These are phyloP conservation scores for Saccharomycopsis fibuligera DNA, from an alignment of 805 yeast genomes.

Conservation along the genomic window DNA sequence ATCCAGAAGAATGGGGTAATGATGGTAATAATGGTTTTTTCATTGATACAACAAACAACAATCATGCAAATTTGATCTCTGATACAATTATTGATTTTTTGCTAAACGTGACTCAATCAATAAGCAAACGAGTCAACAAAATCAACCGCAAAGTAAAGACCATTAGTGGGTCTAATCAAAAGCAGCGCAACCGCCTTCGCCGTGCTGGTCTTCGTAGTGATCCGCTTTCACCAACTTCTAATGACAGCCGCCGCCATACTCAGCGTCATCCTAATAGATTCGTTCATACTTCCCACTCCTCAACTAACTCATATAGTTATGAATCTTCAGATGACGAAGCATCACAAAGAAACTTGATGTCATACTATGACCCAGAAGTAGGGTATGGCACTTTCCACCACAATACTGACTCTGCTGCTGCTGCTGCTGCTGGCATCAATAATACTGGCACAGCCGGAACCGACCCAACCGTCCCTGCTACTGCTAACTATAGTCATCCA, in stretches of 20 bases:
- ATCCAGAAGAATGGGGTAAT: slow-evolving; percentile 17
- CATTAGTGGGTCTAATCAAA: background rate
- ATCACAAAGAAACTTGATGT: background rate
- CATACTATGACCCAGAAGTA: background rate
- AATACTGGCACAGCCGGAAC: background rate
- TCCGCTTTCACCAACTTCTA: background rate
- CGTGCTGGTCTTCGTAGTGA: background rate
- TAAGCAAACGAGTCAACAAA: background rate
- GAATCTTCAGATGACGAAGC: slow-evolving; percentile 8
- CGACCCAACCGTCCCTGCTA: background rate
- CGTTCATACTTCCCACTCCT: background rate
- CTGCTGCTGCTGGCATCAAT: background rate
- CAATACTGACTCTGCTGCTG: background rate
- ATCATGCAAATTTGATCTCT: slow-evolving; percentile 8
- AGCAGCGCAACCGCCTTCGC: background rate
- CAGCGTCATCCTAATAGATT: too few species aligned
- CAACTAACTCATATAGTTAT: background rate
- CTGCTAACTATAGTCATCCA: background rate
- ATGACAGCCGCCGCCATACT: background rate
- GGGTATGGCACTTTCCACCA: too few species aligned
- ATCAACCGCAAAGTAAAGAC: background rate
- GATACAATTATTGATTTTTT: slow-evolving; percentile 13
- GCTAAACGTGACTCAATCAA: slow-evolving; percentile 2
- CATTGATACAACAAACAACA: slow-evolving; percentile 4
- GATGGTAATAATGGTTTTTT: slow-evolving; percentile 10